Evolutionary conservation across 192 early-diverging fungal species (phyloP), one percentile per base, ranked within the genome.

Genomic region (Funneliformis geosporum): DNA sequence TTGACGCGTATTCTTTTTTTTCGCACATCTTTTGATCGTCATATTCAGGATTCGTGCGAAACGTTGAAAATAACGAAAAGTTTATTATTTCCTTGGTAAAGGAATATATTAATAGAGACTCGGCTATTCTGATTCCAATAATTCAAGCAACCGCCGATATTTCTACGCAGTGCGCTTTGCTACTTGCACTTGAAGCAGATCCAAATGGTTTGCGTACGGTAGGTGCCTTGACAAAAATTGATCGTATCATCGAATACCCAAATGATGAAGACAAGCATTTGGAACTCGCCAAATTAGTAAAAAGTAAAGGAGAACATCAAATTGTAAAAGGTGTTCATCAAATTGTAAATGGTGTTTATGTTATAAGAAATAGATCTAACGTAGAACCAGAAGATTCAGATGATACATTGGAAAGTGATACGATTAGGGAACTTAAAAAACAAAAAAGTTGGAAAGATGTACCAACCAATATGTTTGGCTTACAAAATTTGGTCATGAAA

Each of bases 71-170:
- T 7, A 10, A 64, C 27, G 61, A 64, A 28, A 12, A 64, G 3
- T 64, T 64, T 23, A 23, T 64, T 10, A 16, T 64, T 16, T 25
- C 23, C 25, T 12, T 64, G 8, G 61, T 64, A 27, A 64, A 64
- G 4, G 61, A 64, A 64, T 64, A 64, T 64, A 64, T 64, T 28
- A 64, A 27, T 16, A 64, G 25, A 64, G 61, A 64, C 2, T 27
- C 61, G 61, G 27, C 61, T 12, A 64, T 64, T 28, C 16, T 64
- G n/a, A 9, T 64, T 27, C 61, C 61, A 27, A 64, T 64, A 64
- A 25, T 64, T 64, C 61, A 64, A 64, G 61, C 61, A 27, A 64
- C 61, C 25, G 10, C 61, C 9, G 61, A 64, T 27, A 64, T 64
- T 25, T 21, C 61, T 9, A 64, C 61, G 9, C 61, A 64, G 25